Evolutionary conservation across 768 basidiomycete species (phyloP).

Genomic region (Termitomyces sp.): DNA sequence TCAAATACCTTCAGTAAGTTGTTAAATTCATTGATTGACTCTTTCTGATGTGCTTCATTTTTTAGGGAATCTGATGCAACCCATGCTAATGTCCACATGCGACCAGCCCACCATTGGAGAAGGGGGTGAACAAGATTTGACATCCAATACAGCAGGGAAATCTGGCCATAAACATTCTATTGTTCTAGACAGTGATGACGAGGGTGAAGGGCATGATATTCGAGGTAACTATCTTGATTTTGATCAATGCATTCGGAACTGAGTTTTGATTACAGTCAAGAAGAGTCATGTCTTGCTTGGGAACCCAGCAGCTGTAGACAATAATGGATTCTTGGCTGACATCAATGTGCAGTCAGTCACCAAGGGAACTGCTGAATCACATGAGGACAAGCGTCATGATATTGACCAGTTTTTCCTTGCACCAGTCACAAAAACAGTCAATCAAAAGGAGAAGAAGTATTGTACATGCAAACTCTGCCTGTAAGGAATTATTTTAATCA

Average conservation of each 20-base stretch:
- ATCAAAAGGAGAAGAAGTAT: not conserved
- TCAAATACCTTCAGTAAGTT: too few relatives aligned
- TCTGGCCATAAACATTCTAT: not conserved
- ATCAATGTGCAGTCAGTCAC: not conserved
- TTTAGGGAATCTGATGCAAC: too few relatives aligned
- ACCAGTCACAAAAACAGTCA: not conserved
- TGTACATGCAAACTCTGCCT: not conserved
- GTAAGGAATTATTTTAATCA: not conserved
- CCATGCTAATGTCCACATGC: too few relatives aligned
- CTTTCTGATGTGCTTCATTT: too few relatives aligned
- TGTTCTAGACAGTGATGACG: not conserved
- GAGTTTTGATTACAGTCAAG: too few relatives aligned
- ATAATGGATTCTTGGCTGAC: not conserved
- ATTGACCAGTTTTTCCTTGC: not conserved
- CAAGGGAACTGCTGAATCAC: not conserved
- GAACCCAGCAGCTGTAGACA: not conserved
- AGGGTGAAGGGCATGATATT: not conserved
- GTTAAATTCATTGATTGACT: too few relatives aligned
- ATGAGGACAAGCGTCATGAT: not conserved
- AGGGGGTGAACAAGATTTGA: not conserved
- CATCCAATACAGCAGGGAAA: not conserved
- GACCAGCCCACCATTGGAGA: too few relatives aligned
- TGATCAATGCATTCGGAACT: not conserved
- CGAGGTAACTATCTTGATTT: not conserved
- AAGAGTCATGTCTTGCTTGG: not conserved